Base-by-base conservation (phyloP, 768 basidiomycete species). In the Trametes villosa region DNA sequence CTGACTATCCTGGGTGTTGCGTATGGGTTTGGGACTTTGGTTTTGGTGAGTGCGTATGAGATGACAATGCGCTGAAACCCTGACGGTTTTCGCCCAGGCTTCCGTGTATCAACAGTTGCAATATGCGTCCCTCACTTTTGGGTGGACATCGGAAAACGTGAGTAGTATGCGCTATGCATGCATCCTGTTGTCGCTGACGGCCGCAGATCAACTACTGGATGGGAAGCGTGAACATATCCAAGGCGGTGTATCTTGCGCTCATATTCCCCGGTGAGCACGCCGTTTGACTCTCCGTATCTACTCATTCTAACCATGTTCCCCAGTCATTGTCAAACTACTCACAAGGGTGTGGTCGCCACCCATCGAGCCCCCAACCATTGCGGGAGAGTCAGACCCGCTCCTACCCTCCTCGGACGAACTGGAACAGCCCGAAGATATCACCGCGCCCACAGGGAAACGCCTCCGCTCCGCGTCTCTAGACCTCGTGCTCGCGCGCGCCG, bases 131-230 rank as follows among this genome's bases (percentile, higher is more conserved):
- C 72, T 78, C 1, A 78, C 75, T 2, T 92, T 88, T 70, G 77
- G 79, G 2, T 93, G 90, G 91, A 80, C 74, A 24, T 78, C 90
- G 24, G 86, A 88, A 75, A 77, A 71, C 49, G 88, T 89, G 65
- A 36, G 81, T 67, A 15, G 1, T n/a, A 15, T 29, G 27, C 24
- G 57, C 51, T 24, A 18, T 22, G 18, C 3, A 9, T 18, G 13
- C 17, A 5, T 18, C 9, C 38, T 20, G n/a, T n/a, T n/a, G n/a
- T n/a, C n/a, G n/a, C n/a, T n/a, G n/a, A 36, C n/a, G 33, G 5
- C 34, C 50, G 33, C 52, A 91, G 90, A 70, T 86, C 22, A 89
- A 89, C 24, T 91, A 91, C 67, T 91, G 81, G 76, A 66, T 91
- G 8, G 87, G 83, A 33, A 45, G 44, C 11, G 33, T 53, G 17